These are phyloP conservation scores for Blastomyces silverae DNA, from an alignment of 2,329 filamentous ascomycete species.

Conservation along the genomic window DNA sequence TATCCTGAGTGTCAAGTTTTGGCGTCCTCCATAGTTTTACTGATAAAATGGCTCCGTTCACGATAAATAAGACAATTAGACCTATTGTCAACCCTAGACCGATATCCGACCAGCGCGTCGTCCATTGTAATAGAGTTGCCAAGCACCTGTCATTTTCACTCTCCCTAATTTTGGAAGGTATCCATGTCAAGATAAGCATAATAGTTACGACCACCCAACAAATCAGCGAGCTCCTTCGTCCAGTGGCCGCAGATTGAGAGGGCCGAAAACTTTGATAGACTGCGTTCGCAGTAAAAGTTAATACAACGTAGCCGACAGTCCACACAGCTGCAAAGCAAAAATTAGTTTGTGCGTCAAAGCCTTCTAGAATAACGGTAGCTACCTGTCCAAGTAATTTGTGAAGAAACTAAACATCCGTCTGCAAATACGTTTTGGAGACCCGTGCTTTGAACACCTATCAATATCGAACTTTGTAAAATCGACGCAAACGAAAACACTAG, in stretches of 20 bases:
- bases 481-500: conserved; percentile 20
- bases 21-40: conserved; percentile 22
- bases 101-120: conserved; percentile 23
- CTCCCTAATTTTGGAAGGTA: conserved; percentile 22
- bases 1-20: conserved; percentile 22
- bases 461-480: conserved; percentile 21
- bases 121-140: conserved; percentile 21
- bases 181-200: conserved; percentile 23
- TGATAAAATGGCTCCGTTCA: conserved; percentile 20
- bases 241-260: conserved; percentile 19
- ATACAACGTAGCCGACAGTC: conserved; percentile 25
- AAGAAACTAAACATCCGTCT: conserved; percentile 18
- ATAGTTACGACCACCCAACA: conserved; percentile 21
- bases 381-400: conserved; percentile 26
- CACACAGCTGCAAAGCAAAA: conserved; percentile 22
- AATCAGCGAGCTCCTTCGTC: conserved; percentile 20
- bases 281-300: conserved; percentile 25
- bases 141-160: conserved; percentile 20
- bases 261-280: conserved; percentile 15
- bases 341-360: not conserved
- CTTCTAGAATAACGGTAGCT: not conserved
- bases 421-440: conserved; percentile 17
- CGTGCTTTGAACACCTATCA: conserved; percentile 21
- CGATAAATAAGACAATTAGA: conserved; percentile 21
- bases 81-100: conserved; percentile 21